Evolutionary conservation across 805 yeast genomes (phyloP).

Genomic region (Lipomyces chichibuensis): DNA sequence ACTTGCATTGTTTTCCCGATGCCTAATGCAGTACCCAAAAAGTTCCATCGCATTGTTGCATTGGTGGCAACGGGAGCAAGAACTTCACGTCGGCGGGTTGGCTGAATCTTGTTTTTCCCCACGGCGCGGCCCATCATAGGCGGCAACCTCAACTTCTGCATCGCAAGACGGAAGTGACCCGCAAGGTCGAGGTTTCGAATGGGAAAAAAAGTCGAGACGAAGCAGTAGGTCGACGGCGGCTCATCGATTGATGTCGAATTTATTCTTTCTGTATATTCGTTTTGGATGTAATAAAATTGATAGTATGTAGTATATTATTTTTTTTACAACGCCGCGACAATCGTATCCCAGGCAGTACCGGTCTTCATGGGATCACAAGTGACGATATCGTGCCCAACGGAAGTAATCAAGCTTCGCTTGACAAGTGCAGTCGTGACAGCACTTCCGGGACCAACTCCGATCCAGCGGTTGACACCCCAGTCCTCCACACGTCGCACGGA

Average conservation of each 20-base stretch:
- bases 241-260: no score
- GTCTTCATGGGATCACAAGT: neutral
- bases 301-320: no score
- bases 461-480: slow-evolving; percentile 9
- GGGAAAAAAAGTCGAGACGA: slow-evolving; percentile 10
- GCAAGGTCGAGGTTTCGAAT: slow-evolving; percentile 19
- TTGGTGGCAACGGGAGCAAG: no score
- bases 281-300: no score
- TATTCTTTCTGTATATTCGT: no score
- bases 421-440: slow-evolving; percentile 24
- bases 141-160: slow-evolving; percentile 40
- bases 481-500: slow-evolving; percentile 10
- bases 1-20: no score
- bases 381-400: neutral
- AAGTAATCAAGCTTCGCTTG: neutral
- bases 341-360: neutral
- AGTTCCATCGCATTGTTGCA: no score
- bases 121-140: slow-evolving; percentile 40
- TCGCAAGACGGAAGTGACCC: slow-evolving; percentile 23
- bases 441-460: slow-evolving; percentile 31
- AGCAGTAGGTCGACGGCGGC: no score
- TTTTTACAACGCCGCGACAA: no score
- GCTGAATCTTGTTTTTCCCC: slow-evolving; percentile 42
- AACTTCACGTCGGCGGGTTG: no score
- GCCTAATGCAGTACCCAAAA: no score